A percentile compares a stretch with the other conserved stretches of the same genome.
These are phyloP conservation scores for Leptodermis oblonga DNA, from an alignment of 257 asterid species.

Conservation along the genomic window DNA sequence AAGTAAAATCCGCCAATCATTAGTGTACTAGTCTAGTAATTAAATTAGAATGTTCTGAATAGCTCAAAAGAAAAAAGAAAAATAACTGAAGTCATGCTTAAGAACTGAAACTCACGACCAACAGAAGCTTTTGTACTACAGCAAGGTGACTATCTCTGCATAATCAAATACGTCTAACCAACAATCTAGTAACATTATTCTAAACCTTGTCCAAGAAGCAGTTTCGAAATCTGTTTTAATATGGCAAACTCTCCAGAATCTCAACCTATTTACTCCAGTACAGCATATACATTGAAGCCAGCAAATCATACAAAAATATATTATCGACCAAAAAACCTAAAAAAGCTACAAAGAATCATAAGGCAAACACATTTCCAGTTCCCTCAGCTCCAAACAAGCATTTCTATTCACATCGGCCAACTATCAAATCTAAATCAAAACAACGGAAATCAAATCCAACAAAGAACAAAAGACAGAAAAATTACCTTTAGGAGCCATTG, in stretches of 20 bases:
- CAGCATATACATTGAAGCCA: background rate
- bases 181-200: too few species aligned
- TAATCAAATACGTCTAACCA: background rate
- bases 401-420: background rate
- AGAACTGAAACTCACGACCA: background rate
- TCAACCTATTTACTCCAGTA: background rate
- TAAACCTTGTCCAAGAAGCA: too few species aligned
- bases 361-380: background rate
- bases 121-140: background rate
- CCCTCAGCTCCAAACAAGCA: background rate
- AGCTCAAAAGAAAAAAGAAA: too few species aligned
- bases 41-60: background rate
- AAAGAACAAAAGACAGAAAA: background rate
- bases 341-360: background rate
- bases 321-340: background rate
- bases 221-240: too few species aligned
- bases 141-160: too few species aligned
- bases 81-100: too few species aligned
- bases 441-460: background rate
- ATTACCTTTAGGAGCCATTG: slow-evolving; percentile 35
- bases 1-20: background rate
- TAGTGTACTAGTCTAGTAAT: background rate
- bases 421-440: too few species aligned
- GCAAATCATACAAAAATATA: background rate
- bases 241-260: background rate